phyloP scores from a whole-genome alignment of 805 yeast species.

The Candida wancherniae region DNA sequence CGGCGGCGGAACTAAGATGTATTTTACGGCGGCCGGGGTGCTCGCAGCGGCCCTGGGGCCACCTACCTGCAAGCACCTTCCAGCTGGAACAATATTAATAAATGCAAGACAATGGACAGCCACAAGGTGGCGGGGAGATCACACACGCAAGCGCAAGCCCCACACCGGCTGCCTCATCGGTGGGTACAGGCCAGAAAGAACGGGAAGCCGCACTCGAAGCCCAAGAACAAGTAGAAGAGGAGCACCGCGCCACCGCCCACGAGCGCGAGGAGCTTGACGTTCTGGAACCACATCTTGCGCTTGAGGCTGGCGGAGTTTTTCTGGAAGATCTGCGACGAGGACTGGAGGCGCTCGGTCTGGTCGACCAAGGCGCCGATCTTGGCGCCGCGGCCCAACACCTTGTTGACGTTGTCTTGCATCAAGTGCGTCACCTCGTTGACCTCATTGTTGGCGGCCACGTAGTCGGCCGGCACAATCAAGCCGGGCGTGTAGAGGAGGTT shows the following conservation, averaged over 20 bases:
- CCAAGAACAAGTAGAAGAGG: conserved; percentile 43
- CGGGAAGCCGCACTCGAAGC: conserved; percentile 52
- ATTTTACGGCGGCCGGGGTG: too few relatives aligned
- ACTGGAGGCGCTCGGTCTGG: conserved; percentile 70
- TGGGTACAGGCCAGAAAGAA: conserved; percentile 38
- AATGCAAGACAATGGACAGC: too few relatives aligned
- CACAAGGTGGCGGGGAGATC: too few relatives aligned
- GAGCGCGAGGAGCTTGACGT: conserved; percentile 40
- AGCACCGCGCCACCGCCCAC: conserved; percentile 18
- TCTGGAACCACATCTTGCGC: conserved; percentile 67
- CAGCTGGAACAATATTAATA: too few relatives aligned
- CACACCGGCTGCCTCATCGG: conserved; percentile 1
- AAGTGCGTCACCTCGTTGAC: conserved; percentile 60
- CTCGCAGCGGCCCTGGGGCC: too few relatives aligned
- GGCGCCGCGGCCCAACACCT: conserved; percentile 74
- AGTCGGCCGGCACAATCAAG: conserved; percentile 33
- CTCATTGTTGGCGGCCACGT: conserved; percentile 45
- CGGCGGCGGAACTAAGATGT: too few relatives aligned
- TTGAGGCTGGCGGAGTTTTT: conserved; percentile 60
- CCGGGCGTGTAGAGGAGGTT: conserved; percentile 11
- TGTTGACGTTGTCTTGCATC: conserved; percentile 70
- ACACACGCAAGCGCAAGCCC: conserved; percentile 26
- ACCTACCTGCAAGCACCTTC: too few relatives aligned
- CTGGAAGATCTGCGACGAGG: conserved; percentile 63
- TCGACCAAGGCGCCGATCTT: conserved; percentile 66